Conservation (phyloP, 1,284 basidiomycete species). For the Stereum hirsutum region DNA sequence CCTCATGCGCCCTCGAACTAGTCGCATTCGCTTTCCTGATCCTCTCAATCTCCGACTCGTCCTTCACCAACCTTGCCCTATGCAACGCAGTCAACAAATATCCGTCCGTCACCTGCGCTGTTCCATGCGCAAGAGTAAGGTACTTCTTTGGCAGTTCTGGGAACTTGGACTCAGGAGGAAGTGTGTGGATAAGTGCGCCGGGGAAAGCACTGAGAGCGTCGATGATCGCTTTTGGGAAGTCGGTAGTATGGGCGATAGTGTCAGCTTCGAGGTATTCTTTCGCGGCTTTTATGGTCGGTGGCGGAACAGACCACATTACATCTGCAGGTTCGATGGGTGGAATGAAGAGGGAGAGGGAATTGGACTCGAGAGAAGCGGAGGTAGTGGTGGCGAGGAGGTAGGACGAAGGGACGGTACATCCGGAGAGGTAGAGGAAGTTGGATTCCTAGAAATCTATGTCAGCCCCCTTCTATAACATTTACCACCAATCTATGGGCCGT, state of each 20-base stretch:
- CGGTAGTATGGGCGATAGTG: constrained; percentile 37
- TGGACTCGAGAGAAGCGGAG: constrained; percentile 32
- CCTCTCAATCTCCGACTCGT: constrained; percentile 58
- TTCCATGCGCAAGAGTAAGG: constrained; percentile 26
- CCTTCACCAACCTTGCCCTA: constrained; percentile 70
- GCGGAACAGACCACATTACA: constrained; percentile 83
- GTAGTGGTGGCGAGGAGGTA: constrained; percentile 58
- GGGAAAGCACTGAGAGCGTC: constrained; percentile 48
- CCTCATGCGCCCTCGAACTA: constrained; percentile 81
- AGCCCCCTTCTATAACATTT: neutral
- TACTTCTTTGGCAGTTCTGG: constrained; percentile 37
- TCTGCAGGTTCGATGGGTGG: constrained; percentile 65
- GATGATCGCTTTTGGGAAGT: constrained; percentile 42
- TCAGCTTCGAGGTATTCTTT: constrained; percentile 47
- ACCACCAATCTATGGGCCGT: neutral
- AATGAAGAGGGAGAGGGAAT: constrained; percentile 62
- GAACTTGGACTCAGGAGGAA: constrained; percentile 51
- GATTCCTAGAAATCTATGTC: constrained; percentile 42
- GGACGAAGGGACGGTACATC: constrained; percentile 65
- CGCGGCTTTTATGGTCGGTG: constrained; percentile 60
- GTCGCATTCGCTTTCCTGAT: constrained; percentile 78
- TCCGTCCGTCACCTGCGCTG: constrained; percentile 35
- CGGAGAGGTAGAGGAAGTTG: constrained; percentile 85
- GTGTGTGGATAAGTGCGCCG: constrained; percentile 49
- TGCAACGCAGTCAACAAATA: constrained; percentile 73